phyloP scores from a whole-genome alignment of 2,329 filamentous ascomycete genomes.

The Fusarium caatingaense region DNA sequence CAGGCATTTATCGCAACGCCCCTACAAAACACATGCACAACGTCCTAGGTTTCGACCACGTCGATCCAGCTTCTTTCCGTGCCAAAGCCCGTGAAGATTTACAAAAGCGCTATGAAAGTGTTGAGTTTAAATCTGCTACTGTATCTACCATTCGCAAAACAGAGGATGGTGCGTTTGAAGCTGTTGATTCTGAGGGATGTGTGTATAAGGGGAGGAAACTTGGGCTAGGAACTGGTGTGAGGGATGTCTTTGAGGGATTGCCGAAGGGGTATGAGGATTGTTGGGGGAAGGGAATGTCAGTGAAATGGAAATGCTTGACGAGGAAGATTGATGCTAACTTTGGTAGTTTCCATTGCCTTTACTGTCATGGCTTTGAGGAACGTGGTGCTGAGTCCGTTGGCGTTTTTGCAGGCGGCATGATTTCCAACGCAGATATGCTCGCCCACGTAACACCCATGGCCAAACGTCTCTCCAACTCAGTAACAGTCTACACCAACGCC shows the following conservation, averaged over 20 bases:
- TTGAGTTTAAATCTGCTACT: conserved; percentile 49
- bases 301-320: neutral
- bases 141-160: conserved; percentile 47
- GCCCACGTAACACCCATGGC: conserved; percentile 58
- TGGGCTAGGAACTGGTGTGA: conserved; percentile 65
- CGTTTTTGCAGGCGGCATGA: conserved; percentile 57
- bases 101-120: conserved; percentile 49
- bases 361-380: conserved; percentile 70
- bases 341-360: conserved; percentile 65
- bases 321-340: neutral
- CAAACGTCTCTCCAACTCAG: conserved; percentile 54
- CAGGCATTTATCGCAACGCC: conserved; percentile 62
- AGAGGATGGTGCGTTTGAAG: conserved; percentile 50
- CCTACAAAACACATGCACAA: conserved; percentile 62
- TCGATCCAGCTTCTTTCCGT: conserved; percentile 50
- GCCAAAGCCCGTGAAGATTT: conserved; percentile 51
- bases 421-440: conserved; percentile 49
- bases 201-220: conserved; percentile 63
- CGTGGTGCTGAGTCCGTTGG: conserved; percentile 59
- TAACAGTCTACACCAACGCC: conserved; percentile 65
- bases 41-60: conserved; percentile 55
- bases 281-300: conserved; percentile 65
- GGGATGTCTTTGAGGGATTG: conserved; percentile 60
- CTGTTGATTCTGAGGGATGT: conserved; percentile 55
- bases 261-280: conserved; percentile 66